Evolutionary conservation across 176 grass and related monocot genomes (phyloP), one percentile per base, ranked within the genome.

Genomic region (Miscanthus lutarioriparius): DNA sequence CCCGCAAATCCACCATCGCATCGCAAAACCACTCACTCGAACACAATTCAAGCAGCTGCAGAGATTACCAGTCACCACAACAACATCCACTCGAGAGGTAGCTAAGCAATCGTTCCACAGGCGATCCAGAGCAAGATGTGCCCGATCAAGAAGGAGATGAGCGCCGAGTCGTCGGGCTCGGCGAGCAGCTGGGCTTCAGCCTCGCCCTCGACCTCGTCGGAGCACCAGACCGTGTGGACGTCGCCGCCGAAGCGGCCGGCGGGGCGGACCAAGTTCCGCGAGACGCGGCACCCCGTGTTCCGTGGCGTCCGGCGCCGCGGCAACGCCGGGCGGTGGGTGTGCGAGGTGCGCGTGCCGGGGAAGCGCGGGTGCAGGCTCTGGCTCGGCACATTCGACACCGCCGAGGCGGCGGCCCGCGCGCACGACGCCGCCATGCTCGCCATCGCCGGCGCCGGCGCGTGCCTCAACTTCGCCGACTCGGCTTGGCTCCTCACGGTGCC

Each of bases 351-450:
- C 39, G 89, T 82, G 14, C 84, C 73, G 0, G 73, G 83, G 16
- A 6, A 27, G 10, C 75, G 74, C 66, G 83, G 73, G 8, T 70
- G 26, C 41, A 53, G 92, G 48, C 94, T 97, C 66, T 97, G 95
- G 95, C 88, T 97, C 20, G 92, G 95, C 8, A 94, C 95, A 1
- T 97, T 91, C 82, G 68, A 79, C 53, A 91, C 84, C 54, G 92
- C 90, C 48, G 92, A 95, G 76, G 30, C 33, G 14, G 92, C 92
- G 0, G 89, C 92, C 3, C 54, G 86, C 19, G 92, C 84, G 0
- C 86, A 91, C 79, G 92, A 91, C 51, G 84, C 88, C 5, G 92
- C 92, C 8, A 67, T 75, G 27, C 85, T 94, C 76, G 80, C 71
- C 80, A 19, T 94, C 11, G 39, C 47, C 48, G 48, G 80, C 14